Evolutionary conservation across 2,329 filamentous ascomycete genomes (phyloP), one percentile per base, ranked within the genome.

Genomic region (Xylariales sp.): DNA sequence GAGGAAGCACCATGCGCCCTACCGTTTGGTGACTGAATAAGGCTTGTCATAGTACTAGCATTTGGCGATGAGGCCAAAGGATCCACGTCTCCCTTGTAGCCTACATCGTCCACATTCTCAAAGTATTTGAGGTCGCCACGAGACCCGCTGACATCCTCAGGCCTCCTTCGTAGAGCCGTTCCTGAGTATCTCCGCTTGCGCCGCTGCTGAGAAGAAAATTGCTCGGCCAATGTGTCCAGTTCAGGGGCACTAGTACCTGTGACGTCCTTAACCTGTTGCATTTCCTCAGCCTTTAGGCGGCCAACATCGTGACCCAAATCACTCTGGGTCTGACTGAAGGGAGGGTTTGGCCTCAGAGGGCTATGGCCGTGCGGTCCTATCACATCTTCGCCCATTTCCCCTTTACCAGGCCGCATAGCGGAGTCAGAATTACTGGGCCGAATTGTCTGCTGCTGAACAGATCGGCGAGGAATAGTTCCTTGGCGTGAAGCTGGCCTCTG

Each of bases 41-140:
- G 33, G 19, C 32, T 9, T 8, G 35, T 28, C 11, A 36, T n/a
- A 3, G 31, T 21, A 27, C 24, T 38, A 12, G 25, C 25, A 15
- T 44, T 21, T 16, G 40, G 40, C 28, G 41, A 48, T 19, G 51
- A 47, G 10, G 56, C 57, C 43, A 42, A 42, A 47, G 80, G 79
- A 6, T 84, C 79, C 24, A 77, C 74, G 50, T 87, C 84, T 46
- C 84, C 84, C 50, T 81, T 80, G 62, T 91, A 89, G 2, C 80
- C 86, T 31, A 82, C 81, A 55, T 94, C 91, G 16, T 90, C 88
- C 20, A 91, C 88, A 52, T 94, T 87, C 55, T 95, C 89, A 54
- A 86, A 90, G 52, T 90, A 95, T 59, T 95, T 83, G n/a, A 96
- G 71, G 48, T 86, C 77, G n/a, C 88, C 85, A 39, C 84, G 73